Conservation (phyloP, 129 eudicot genomes). For the Flaveria ramosissima region DNA sequence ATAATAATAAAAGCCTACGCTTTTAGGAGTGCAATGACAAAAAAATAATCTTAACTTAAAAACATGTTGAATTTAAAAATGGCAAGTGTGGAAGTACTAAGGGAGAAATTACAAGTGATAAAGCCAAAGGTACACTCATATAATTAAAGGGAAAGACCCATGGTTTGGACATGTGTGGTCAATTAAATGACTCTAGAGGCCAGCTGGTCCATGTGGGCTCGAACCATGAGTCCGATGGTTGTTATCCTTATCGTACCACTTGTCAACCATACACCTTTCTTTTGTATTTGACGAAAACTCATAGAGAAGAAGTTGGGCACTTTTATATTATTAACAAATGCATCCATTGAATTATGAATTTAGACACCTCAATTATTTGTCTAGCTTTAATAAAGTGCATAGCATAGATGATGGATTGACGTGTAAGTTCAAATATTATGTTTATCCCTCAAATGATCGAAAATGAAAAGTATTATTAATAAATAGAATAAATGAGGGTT, state of each 20-base stretch:
- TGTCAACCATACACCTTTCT: constrained; percentile 23
- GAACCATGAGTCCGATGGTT: not conserved
- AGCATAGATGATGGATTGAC: not conserved
- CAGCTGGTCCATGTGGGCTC: constrained; percentile 1
- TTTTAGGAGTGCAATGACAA: too few relatives aligned
- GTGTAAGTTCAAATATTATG: not conserved
- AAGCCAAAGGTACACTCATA: not conserved
- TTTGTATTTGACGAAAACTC: constrained; percentile 20
- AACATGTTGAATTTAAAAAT: too few relatives aligned
- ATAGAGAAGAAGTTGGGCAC: not conserved
- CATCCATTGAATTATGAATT: not conserved
- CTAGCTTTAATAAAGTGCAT: constrained; percentile 2
- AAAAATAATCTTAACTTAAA: too few relatives aligned
- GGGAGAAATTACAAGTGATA: constrained; percentile 14
- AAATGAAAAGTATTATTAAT: too few relatives aligned
- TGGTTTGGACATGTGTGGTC: constrained; percentile 5
- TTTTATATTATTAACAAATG: not conserved
- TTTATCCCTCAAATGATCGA: not conserved
- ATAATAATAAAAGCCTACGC: too few relatives aligned
- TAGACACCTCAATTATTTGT: not conserved
- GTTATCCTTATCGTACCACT: constrained; percentile 20
- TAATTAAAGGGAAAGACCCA: constrained; percentile 8
- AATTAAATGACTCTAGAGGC: not conserved
- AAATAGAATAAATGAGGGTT: too few relatives aligned
- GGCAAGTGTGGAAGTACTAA: too few relatives aligned